Evolutionary conservation across 352 stramenopile species (phyloP), one percentile per base, ranked within the genome.

Genomic region (Globisporangium viniferum): DNA sequence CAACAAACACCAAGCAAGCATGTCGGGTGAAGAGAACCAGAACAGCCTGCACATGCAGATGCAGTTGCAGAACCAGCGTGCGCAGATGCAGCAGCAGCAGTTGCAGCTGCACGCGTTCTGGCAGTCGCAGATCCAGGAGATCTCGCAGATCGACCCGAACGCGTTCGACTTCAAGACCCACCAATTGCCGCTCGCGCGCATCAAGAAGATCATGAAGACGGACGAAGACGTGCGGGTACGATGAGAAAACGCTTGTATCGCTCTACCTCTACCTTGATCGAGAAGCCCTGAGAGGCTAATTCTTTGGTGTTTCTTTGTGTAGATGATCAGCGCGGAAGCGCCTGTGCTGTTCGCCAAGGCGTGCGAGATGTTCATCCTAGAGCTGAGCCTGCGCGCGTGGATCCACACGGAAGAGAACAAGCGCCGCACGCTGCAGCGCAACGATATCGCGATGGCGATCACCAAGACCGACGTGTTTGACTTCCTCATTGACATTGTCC

Each of bases 151-250:
- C 54, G 86, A 95, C 75, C 81, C 85, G 27, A 91, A 88, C 72
- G 72, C 82, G 39, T 92, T 93, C 65, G 89, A 96, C 70, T 95
- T 96, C 62, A 93, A 94, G 76, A 93, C 84, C 68, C 83, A 96
- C 71, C 88, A 97, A 62, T 80, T 98, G 48, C 92, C 93, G 35
- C 88, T 98, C 64, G 92, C 93, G 59, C 88, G 93, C 59, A 97
- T 98, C 70, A 98, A 98, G 82, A 97, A 97, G 71, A 98, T 98
- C 78, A 98, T 98, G 93, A 97, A 97, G 78, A 94, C 91, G 56
- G 93, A 98, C 75, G 93, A 98, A 68, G 91, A 98, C 73, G 88
- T 98, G 51, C 88, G 89, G 39, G 82, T 91, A 75, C 59, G 56
- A 48, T 68, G 41, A 58, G 67, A 66, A 29, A 27, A 6, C 74